Conservation (phyloP, 2,329 filamentous ascomycete genomes). For the Sarocladium strictum region DNA sequence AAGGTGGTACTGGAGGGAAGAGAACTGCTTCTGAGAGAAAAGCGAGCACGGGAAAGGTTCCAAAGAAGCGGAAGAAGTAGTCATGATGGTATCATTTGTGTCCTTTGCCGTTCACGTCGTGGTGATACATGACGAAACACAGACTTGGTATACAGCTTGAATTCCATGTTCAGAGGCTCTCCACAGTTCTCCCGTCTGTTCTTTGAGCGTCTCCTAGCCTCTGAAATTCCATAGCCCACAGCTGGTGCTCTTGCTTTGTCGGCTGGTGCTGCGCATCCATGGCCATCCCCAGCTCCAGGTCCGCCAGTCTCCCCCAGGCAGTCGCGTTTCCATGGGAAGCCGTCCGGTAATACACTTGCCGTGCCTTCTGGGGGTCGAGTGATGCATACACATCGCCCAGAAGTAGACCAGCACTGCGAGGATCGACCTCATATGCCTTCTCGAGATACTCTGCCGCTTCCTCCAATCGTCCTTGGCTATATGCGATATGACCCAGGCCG, state of each 20-base stretch:
- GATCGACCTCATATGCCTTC: neutral
- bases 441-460: neutral
- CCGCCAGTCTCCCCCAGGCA: neutral
- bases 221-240: constrained; percentile 6
- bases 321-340: neutral
- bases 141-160: too few species aligned
- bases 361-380: neutral
- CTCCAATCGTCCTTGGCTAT: neutral
- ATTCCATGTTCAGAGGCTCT: too few species aligned
- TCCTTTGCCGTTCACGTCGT: neutral
- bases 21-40: constrained; percentile 1
- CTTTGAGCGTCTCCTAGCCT: neutral
- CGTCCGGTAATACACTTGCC: neutral
- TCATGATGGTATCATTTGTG: neutral
- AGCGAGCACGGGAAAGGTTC: neutral
- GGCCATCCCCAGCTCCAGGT: neutral
- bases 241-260: neutral
- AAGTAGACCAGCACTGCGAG: neutral
- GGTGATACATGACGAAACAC: neutral
- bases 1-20: constrained; percentile 9
- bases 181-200: neutral
- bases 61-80: constrained; percentile 9
- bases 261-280: neutral
- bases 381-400: neutral
- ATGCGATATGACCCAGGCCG: neutral